Percentiles rank a stretch among this genome's conserved stretches.
Conservation (phyloP, 1,284 basidiomycete genomes). For the Ceratobasidium sp. region DNA sequence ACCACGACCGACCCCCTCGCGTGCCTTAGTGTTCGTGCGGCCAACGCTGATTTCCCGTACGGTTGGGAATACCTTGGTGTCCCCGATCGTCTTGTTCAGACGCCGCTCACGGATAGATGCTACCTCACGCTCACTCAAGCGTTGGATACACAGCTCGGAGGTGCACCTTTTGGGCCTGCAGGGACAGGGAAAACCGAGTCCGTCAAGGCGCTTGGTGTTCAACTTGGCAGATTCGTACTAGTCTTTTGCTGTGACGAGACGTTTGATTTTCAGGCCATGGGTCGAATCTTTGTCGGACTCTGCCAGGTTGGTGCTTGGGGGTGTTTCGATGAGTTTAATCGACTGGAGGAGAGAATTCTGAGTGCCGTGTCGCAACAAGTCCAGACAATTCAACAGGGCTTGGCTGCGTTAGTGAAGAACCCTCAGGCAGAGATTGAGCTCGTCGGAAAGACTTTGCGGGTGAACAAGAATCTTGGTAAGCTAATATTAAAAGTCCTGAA, state of each 20-base stretch:
- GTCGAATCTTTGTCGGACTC: slow-evolving; percentile 97
- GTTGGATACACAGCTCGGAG: slow-evolving; percentile 93
- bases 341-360: slow-evolving; percentile 97
- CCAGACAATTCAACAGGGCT: slow-evolving; percentile 97
- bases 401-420: slow-evolving; percentile 83
- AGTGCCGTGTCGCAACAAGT: slow-evolving; percentile 99
- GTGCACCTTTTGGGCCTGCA: slow-evolving; percentile 97
- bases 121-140: slow-evolving; percentile 98
- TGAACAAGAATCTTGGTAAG: slow-evolving; percentile 93
- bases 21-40: slow-evolving; percentile 84
- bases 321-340: slow-evolving; percentile 98
- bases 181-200: slow-evolving; percentile 99
- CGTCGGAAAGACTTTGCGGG: slow-evolving; percentile 93
- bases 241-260: slow-evolving; percentile 99
- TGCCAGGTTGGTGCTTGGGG: slow-evolving; percentile 99
- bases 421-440: slow-evolving; percentile 93
- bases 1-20: slow-evolving; percentile 81
- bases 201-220: slow-evolving; percentile 97
- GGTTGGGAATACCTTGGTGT: slow-evolving; percentile 99
- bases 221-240: slow-evolving; percentile 96
- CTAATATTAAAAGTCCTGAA: slow-evolving; percentile 1
- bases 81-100: slow-evolving; percentile 96
- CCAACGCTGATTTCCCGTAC: slow-evolving; percentile 95
- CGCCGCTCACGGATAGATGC: slow-evolving; percentile 97
- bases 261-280: slow-evolving; percentile 99